Conservation (phyloP, 495 filamentous ascomycete species). For the Neurospora sp. region DNA sequence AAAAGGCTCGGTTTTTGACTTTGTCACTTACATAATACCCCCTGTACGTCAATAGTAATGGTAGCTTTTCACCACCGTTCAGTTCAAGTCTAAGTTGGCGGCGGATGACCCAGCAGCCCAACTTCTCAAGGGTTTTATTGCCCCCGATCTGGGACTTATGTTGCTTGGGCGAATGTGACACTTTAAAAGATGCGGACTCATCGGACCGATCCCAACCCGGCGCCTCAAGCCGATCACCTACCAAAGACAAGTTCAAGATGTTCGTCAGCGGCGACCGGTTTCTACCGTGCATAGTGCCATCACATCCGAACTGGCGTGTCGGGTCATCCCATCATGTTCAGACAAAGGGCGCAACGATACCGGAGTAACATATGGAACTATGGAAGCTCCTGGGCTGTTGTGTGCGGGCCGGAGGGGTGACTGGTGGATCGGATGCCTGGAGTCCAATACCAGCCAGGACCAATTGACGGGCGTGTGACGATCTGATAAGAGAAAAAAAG, state of each 20-base stretch:
- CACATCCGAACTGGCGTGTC: neutral
- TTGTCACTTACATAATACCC: neutral
- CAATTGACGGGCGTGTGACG: neutral
- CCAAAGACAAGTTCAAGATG: neutral
- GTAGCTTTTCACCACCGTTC: neutral
- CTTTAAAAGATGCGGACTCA: neutral
- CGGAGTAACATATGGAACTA: neutral
- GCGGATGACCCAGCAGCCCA: neutral
- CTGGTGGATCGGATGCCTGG: neutral
- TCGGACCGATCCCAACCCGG: neutral
- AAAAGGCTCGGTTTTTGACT: neutral
- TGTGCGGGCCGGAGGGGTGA: neutral
- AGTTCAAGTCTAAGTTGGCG: neutral
- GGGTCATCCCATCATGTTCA: neutral
- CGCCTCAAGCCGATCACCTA: neutral
- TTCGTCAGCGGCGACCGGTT: neutral
- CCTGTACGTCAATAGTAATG: neutral
- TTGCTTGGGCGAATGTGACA: neutral
- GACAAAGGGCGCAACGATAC: neutral
- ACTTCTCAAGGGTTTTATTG: neutral
- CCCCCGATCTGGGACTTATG: neutral
- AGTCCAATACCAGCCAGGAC: neutral
- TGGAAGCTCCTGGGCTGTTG: neutral
- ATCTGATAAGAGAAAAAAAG: conserved; percentile 8
- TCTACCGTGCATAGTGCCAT: neutral